Evolutionary conservation across 2,329 filamentous ascomycete genomes (phyloP), one percentile per base, ranked within the genome.

Genomic region (Aspergillus jensenii): DNA sequence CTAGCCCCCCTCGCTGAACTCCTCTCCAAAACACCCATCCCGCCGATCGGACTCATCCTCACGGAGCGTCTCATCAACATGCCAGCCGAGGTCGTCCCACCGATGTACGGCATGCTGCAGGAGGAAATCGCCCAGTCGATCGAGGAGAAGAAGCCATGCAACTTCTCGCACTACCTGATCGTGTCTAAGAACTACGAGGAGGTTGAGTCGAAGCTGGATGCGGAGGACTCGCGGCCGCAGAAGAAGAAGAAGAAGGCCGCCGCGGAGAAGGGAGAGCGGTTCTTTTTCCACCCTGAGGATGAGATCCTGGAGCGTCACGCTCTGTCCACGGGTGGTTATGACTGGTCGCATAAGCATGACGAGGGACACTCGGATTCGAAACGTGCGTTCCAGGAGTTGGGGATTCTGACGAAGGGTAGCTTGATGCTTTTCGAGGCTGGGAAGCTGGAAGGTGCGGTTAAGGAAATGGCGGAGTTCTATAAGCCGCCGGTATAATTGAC

Each of bases 211-310:
- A 86, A 85, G 60, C 80, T 98, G 15, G 90, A 93, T 65, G 81
- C 84, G 54, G 86, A 89, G 69, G 83, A 84, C 44, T 78, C 79
- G 6, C 78, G 79, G 39, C 82, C 87, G 62, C 82, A 83, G 67
- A 87, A 84, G 76, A 93, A 90, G 77, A 90, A 88, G 78, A 87
- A 84, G 72, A 83, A 76, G 60, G 71, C 65, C 1, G 69, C 65
- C 0, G 68, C 61, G 2, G 71, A 69, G 45, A 72, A 82, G 52
- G 77, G 80, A 8, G 84, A 89, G 67, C 81, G 85, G 35, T 96
- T 92, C 76, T 96, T 93, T 76, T 99, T 98, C 81, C 95, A 99
- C 73, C 89, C 92, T 0, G 95, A 99, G 77, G 95, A 99, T 70
- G 95, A 98, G 79, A 84, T 93, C 52, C 78, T 97, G 67, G 87